Evolutionary conservation across 2,329 filamentous ascomycete genomes (phyloP).

Genomic region (Mollisia scopiformis): DNA sequence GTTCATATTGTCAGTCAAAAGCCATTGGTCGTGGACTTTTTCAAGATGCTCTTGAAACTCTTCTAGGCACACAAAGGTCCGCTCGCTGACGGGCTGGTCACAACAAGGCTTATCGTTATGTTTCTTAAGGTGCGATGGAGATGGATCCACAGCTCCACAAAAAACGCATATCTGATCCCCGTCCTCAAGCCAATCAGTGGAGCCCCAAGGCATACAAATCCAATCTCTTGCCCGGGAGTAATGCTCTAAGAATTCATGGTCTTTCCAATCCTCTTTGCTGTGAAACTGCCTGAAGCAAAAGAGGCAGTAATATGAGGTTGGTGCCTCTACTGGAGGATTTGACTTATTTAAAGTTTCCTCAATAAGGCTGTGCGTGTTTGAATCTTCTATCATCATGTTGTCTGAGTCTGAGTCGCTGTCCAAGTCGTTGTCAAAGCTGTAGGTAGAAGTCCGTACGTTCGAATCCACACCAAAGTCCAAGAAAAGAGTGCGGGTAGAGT

Average conservation of each 20-base stretch:
- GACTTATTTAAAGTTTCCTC: too few species aligned
- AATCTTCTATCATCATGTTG: neutral
- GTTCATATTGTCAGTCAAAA: neutral
- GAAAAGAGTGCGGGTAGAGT: too few species aligned
- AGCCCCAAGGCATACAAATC: slow-evolving; percentile 3
- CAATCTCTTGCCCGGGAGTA: neutral
- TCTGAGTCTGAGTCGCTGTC: too few species aligned
- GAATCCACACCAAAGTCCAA: too few species aligned
- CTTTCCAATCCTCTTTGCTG: neutral
- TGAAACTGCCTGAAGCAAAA: slow-evolving; percentile 1
- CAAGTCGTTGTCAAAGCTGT: too few species aligned
- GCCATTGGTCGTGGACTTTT: neutral
- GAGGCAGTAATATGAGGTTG: neutral
- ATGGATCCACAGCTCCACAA: neutral
- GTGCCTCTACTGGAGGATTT: neutral
- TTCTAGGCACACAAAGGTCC: neutral
- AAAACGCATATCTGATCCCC: slow-evolving; percentile 1
- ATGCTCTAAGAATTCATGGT: neutral
- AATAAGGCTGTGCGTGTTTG: neutral
- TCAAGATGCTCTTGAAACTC: neutral
- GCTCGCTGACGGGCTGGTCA: neutral
- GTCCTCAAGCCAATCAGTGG: neutral
- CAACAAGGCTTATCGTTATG: neutral
- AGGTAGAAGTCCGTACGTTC: too few species aligned
- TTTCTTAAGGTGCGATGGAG: neutral